phyloP scores from a whole-genome alignment of 345 rosid genomes.

The Hibiscus syriacus region DNA sequence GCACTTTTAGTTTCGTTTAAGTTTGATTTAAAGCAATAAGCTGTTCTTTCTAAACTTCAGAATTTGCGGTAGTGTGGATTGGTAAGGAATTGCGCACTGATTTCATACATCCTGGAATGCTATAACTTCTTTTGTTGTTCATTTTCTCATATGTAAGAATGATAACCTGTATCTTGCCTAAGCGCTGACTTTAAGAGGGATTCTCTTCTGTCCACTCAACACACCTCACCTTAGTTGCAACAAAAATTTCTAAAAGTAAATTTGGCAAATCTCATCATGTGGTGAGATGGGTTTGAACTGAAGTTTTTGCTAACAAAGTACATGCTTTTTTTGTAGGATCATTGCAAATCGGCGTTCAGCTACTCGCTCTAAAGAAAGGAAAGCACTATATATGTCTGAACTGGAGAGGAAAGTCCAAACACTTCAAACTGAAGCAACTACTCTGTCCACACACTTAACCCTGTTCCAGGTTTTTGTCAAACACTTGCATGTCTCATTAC shows the following conservation, averaged over 20 bases:
- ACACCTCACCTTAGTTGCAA: background rate
- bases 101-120: background rate
- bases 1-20: background rate
- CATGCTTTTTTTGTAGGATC: slow-evolving; percentile 37
- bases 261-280: background rate
- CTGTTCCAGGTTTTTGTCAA: slow-evolving; percentile 53
- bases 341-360: slow-evolving; percentile 87
- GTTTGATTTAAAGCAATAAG: background rate
- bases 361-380: slow-evolving; percentile 85
- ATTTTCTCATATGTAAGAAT: background rate
- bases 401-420: slow-evolving; percentile 81
- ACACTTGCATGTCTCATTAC: background rate
- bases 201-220: background rate
- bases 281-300: too few relatives aligned
- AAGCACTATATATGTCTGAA: slow-evolving; percentile 67
- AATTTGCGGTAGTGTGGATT: background rate
- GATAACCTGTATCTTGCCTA: background rate
- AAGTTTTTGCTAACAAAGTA: background rate
- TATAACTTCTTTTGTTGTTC: background rate
- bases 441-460: slow-evolving; percentile 76
- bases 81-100: background rate
- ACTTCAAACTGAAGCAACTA: slow-evolving; percentile 86
- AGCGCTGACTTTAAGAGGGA: background rate
- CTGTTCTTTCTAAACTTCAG: background rate
- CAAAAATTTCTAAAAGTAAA: background rate